Evolutionary conservation across 2,329 filamentous ascomycete genomes (phyloP).

Genomic region (Aspergillus puulaauensis): DNA sequence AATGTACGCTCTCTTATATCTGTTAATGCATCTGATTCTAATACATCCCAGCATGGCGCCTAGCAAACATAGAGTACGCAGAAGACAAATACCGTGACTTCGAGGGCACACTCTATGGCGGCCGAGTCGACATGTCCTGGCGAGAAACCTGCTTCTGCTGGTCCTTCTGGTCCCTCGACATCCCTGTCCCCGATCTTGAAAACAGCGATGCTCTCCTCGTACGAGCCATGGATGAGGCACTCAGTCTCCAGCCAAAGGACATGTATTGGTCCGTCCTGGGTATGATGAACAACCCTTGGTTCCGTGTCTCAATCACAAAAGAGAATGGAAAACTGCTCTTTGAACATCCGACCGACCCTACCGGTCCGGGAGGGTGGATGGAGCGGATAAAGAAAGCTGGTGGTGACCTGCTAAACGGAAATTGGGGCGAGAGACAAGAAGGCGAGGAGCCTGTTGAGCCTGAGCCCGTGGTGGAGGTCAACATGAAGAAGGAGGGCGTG

Average conservation of each 20-base stretch:
- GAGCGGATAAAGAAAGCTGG: slow-evolving; percentile 81
- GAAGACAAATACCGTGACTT: slow-evolving; percentile 78
- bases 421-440: slow-evolving; percentile 74
- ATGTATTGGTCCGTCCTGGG: slow-evolving; percentile 96
- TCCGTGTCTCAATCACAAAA: slow-evolving; percentile 72
- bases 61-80: slow-evolving; percentile 76
- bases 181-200: slow-evolving; percentile 62
- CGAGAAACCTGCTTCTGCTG: slow-evolving; percentile 83
- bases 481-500: slow-evolving; percentile 71
- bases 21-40: slow-evolving; percentile 6
- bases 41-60: slow-evolving; percentile 58
- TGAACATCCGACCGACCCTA: slow-evolving; percentile 84
- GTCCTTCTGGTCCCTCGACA: slow-evolving; percentile 83
- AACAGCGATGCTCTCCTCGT: slow-evolving; percentile 72
- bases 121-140: slow-evolving; percentile 76
- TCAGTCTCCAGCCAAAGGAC: slow-evolving; percentile 83
- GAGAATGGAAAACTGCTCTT: slow-evolving; percentile 68
- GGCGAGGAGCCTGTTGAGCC: slow-evolving; percentile 46
- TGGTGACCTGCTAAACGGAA: slow-evolving; percentile 75
- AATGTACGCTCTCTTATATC: slow-evolving; percentile 40
- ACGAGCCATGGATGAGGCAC: slow-evolving; percentile 83
- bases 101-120: slow-evolving; percentile 68
- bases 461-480: slow-evolving; percentile 64
- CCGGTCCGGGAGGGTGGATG: slow-evolving; percentile 87
- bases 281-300: slow-evolving; percentile 99